Base-by-base conservation (phyloP, 805 yeast genomes). In the Henningerozyma blattae region DNA sequence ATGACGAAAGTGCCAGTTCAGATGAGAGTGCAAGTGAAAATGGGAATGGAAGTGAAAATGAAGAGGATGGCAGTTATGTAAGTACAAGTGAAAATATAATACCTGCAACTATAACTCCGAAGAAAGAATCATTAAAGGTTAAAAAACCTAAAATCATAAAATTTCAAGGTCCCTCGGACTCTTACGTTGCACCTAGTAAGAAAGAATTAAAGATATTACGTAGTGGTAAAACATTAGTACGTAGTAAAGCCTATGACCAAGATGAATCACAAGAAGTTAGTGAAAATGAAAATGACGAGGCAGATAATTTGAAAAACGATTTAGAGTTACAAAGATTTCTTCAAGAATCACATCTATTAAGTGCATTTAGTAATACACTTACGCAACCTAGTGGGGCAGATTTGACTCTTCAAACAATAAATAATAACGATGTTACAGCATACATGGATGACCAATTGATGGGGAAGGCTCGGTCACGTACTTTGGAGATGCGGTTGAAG, bases 261-360 rank as follows among this genome's bases (percentile, higher is more conserved):
- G 57, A 20, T 50, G 58, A 40, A 31, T 41, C 19, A 48, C 44
- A 31, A 14, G 25, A 33, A 4, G 32, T 33, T 19, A 43, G 36
- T 15, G 39, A 37, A 3, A 41, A 54, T 5, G 56, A 52, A 13
- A 50, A 56, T 3, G 55, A 59, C 25, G 50, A 44, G 7, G 61
- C 56, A 24, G 72, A 77, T 18, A 72, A 80, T 45, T 45, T 78
- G 40, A 69, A 76, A 39, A 77, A 79, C 43, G 91, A 80, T 52
- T 47, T 78, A n/a, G 81, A 76, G 44, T 58, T 82, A 31, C 87
- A 81, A 50, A 58, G 86, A 37, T 67, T 82, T 28, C 51, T 82
- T 18, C 62, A 67, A 38, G 91, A 82, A 53, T 79, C 89, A 0
- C 89, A 81, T 52, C 72, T 82, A 18, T 53, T 66, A 27, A 47